Base-by-base conservation (phyloP, 1,284 basidiomycete genomes). In the Trametes pubescens region DNA sequence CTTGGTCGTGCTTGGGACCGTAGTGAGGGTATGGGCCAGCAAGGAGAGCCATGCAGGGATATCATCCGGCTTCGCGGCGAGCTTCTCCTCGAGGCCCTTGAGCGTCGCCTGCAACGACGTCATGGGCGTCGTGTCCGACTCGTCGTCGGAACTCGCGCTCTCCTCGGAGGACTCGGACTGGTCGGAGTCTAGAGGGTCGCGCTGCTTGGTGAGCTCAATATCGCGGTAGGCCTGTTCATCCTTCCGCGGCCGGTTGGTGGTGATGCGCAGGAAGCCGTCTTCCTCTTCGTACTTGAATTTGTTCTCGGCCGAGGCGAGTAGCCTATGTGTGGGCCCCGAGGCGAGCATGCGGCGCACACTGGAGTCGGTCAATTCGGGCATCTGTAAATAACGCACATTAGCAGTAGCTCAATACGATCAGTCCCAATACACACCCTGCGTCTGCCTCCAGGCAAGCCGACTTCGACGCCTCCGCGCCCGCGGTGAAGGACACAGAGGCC, bases 41-140 rank as follows among this genome's bases (percentile, higher is more conserved):
- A 94, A 79, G 4, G 81, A 79, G n/a, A 93, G 76, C 93, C 93
- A 95, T 9, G 79, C 80, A 11, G 79, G 68, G 14, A 85, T 75
- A 13, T 85, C 84, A 2, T 80, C 76, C 9, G 90, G 89, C 61
- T 89, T 75, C 8, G 71, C 71, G 16, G 76, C 69, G 3, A 94
- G 75, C 29, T 78, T 75, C 59, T 84, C 81, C 72, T 93, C 90
- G 9, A 94, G 78, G 8, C 75, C 69, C 69, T 83, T 85, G 57
- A 91, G 77, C 1, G 82, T 81, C 64, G 83, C 78, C 73, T 91
- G 86, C 66, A 87, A 80, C 13, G 89, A 79, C 22, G 85, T 82
- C 54, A 87, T 75, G 48, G 72, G 65, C 14, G 74, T 65, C 16
- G 72, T 71, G 46, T 75, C 79, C 4, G 72, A 75, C 43, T 80